Percentiles rank a stretch among this genome's conserved stretches.
phyloP scores from a whole-genome alignment of 768 basidiomycete genomes.

The Mycena albidolilacea region DNA sequence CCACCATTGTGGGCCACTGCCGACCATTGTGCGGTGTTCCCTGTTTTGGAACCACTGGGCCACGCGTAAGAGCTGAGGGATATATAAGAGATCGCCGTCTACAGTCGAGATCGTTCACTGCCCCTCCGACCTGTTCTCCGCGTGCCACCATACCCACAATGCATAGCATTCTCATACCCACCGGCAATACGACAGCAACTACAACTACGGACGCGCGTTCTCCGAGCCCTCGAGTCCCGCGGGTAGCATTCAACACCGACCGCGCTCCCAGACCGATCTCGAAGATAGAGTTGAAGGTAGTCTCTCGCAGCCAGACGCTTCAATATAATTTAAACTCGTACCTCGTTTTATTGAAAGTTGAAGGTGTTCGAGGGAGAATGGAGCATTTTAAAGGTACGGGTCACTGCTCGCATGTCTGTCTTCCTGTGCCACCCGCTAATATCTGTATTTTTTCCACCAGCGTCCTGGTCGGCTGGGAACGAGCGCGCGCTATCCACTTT shows the following conservation, averaged over 20 bases:
- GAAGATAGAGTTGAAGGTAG: conserved; percentile 16
- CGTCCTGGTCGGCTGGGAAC: neutral
- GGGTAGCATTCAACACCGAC: conserved; percentile 25
- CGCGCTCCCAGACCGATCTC: conserved; percentile 18
- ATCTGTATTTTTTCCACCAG: neutral
- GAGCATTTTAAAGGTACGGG: conserved; percentile 6
- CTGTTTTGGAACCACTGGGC: neutral
- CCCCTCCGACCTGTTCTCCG: neutral
- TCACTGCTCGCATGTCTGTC: neutral
- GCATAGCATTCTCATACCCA: conserved; percentile 15
- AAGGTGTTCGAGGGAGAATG: conserved; percentile 20
- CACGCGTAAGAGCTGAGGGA: too few species aligned
- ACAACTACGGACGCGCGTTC: neutral
- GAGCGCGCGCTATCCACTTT: neutral
- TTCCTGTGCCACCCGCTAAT: neutral
- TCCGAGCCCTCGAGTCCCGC: neutral
- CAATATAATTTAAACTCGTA: too few species aligned
- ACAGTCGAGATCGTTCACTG: neutral
- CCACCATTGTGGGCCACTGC: neutral
- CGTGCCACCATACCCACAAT: neutral
- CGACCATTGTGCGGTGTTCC: neutral
- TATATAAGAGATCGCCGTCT: neutral
- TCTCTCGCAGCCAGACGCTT: too few species aligned
- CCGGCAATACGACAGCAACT: neutral
- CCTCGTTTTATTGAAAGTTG: too few species aligned